Conservation (phyloP, 331 rosid species). For the Malus hybrid region DNA sequence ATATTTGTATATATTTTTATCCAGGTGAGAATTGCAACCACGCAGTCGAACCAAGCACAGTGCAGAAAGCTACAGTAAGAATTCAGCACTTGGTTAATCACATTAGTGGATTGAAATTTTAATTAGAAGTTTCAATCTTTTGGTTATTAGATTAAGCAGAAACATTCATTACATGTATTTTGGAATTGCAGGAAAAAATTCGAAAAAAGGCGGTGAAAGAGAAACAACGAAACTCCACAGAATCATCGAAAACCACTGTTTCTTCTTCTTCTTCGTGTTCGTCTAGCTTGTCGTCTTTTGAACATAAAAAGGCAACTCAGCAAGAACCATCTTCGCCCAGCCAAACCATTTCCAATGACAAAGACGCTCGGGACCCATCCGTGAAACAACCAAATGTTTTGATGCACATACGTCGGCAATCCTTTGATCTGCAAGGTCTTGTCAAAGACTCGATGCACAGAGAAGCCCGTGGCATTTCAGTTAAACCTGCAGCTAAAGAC, state of each 20-base stretch:
- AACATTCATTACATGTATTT: background rate
- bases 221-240: slow-evolving; percentile 53
- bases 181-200: slow-evolving; percentile 45
- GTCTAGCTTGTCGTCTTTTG: slow-evolving; percentile 71
- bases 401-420: slow-evolving; percentile 11
- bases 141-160: slow-evolving; percentile 7
- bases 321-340: slow-evolving; percentile 28
- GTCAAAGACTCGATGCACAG: slow-evolving; percentile 49
- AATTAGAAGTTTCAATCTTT: background rate
- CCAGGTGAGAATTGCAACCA: slow-evolving; percentile 34
- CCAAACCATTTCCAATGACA: slow-evolving; percentile 22
- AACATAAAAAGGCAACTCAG: slow-evolving; percentile 41
- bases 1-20: background rate
- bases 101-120: background rate
- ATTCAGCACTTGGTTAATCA: background rate
- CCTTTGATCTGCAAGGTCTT: slow-evolving; percentile 31
- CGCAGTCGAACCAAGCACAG: slow-evolving; percentile 17
- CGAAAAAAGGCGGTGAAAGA: slow-evolving; percentile 30
- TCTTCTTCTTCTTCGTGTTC: slow-evolving; percentile 67
- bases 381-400: slow-evolving; percentile 23
- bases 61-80: slow-evolving; percentile 48
- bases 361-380: slow-evolving; percentile 13
- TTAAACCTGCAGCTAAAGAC: slow-evolving; percentile 44
- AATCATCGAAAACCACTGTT: slow-evolving; percentile 54
- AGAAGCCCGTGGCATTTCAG: slow-evolving; percentile 44